Evolutionary conservation across 805 yeast genomes (phyloP), one percentile per base, ranked within the genome.

Genomic region (Lipomyces chichibuensis): DNA sequence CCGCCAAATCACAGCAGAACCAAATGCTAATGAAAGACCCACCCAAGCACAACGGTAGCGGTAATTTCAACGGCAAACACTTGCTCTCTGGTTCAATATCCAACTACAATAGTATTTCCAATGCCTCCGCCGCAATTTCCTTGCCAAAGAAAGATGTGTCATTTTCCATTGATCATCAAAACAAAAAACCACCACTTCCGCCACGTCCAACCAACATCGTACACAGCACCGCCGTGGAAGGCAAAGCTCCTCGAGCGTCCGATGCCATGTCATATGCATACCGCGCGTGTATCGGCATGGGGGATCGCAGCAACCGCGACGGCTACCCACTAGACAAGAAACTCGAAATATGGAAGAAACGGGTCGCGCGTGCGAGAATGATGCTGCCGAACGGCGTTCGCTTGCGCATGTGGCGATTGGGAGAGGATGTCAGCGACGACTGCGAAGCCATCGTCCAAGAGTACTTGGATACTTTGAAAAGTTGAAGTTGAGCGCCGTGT

Each of bases 331-430:
- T 79, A 17, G 90, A 87, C 70, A 85, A 82, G 65, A 83, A 80
- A 57, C 82, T 82, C 29, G 87, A 85, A 25, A 71, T 79, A 23
- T 88, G 93, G 93, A 82, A 81, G 63, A 78, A 78, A 39, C 80
- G 91, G 56, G 79, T 86, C 1, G 69, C 77, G n/a, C 75, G 77
- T 3, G 83, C 86, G 11, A 75, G 80, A 9, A 73, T 76, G 58
- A 76, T 75, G 64, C 75, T 84, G 25, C 85, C 86, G 0, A 73
- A 73, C 1, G 69, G 75, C 13, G 77, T 83, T 11, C 74, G 77
- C 20, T 75, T 84, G 64, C 76, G 77, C 58, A 77, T 83, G 70
- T 84, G 85, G 85, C 74, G 81, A 65, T 75, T 78, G 43, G 82
- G 82, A 1, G 70, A 72, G 5, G 84, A 81, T 57, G 75, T 84